These are phyloP conservation scores for Populus hybrid DNA, from an alignment of 441 rosid species.

Conservation along the genomic window DNA sequence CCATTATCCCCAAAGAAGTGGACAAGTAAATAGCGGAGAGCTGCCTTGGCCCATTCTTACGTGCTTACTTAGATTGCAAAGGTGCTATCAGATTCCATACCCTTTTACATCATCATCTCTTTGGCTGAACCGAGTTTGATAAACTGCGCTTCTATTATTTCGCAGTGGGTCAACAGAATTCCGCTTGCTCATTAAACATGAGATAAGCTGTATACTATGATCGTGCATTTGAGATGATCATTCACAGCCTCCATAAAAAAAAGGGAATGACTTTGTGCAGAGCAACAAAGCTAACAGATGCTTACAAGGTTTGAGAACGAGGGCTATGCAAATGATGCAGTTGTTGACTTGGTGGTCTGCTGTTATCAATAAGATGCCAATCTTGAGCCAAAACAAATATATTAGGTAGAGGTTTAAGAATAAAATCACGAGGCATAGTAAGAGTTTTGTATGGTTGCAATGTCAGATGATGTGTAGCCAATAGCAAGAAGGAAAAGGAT, in stretches of 20 bases:
- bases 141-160: background rate
- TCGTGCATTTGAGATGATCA: background rate
- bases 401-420: background rate
- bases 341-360: background rate
- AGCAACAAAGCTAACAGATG: background rate
- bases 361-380: background rate
- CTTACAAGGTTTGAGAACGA: slow-evolving; percentile 2
- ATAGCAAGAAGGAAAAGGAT: background rate
- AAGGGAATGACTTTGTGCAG: slow-evolving; percentile 6
- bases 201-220: background rate
- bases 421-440: background rate
- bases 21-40: slow-evolving; percentile 40
- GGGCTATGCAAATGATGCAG: background rate
- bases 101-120: background rate
- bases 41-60: background rate
- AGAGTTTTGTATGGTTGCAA: background rate
- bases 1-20: slow-evolving; percentile 51
- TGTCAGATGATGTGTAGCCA: background rate
- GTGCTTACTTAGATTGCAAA: background rate
- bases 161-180: slow-evolving; percentile 14
- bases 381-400: background rate
- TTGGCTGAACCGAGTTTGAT: background rate
- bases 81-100: slow-evolving; percentile 19
- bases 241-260: background rate
- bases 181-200: background rate